Evolutionary conservation across 352 stramenopile species (phyloP).

Genomic region (Plasmopara viticola): DNA sequence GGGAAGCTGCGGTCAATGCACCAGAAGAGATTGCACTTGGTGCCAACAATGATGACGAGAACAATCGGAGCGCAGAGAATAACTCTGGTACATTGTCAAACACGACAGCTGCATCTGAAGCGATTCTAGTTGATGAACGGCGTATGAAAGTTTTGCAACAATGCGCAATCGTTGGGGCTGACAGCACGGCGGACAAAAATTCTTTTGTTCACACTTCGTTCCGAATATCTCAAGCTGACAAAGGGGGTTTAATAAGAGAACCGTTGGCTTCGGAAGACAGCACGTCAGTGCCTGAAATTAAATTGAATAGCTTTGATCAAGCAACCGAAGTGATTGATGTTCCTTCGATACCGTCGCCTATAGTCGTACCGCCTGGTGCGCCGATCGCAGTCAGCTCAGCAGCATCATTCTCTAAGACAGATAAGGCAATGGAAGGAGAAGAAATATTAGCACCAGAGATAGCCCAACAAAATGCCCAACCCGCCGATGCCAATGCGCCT

Average conservation of each 20-base stretch:
- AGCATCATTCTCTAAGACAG: neutral
- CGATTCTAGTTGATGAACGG: slow-evolving; percentile 44
- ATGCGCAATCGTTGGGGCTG: slow-evolving; percentile 57
- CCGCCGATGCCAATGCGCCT: neutral
- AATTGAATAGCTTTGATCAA: neutral
- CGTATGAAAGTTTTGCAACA: slow-evolving; percentile 62
- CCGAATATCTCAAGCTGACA: slow-evolving; percentile 18
- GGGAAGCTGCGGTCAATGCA: slow-evolving; percentile 52
- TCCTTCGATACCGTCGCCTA: slow-evolving; percentile 1
- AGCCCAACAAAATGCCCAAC: neutral
- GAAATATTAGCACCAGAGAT: slow-evolving; percentile 1
- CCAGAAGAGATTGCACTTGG: slow-evolving; percentile 11
- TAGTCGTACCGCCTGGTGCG: slow-evolving; percentile 8
- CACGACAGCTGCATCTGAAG: neutral
- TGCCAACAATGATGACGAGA: slow-evolving; percentile 4
- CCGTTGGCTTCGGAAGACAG: neutral
- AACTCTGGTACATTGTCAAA: neutral
- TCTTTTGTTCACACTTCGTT: slow-evolving; percentile 49
- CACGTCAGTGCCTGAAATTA: neutral
- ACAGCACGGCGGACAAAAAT: slow-evolving; percentile 26
- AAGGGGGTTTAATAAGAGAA: slow-evolving; percentile 11
- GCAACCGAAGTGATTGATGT: neutral
- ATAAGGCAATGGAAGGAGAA: neutral
- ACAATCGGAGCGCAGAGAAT: slow-evolving; percentile 23
- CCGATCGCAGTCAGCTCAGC: slow-evolving; percentile 1